Evolutionary conservation across 306 rosid species (phyloP), one percentile per base, ranked within the genome.

Genomic region (Cicer arietinum): DNA sequence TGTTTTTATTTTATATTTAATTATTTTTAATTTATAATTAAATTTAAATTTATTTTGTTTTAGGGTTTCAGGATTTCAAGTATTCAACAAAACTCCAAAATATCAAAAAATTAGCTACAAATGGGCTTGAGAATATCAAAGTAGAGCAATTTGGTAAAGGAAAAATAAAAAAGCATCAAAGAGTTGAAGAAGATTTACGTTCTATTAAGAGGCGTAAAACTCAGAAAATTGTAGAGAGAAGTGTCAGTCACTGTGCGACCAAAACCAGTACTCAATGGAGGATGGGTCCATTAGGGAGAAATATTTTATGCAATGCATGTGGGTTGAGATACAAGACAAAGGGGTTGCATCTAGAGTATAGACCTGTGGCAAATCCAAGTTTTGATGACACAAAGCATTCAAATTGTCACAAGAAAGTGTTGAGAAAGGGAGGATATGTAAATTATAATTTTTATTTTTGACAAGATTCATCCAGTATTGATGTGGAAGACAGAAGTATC

Each of bases 251-350:
- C 8, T 77, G 82, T 18, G 64, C 48, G 11, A 10, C 20, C 2
- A 73, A 17, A 35, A 1, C 16, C 5, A 82, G 82, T 0, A 79
- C 80, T n/a, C 76, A 64, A 5, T 82, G 86, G 86, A 77, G 85
- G 45, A 4, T 8, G 0, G 86, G 86, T 22, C 82, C 86, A 0
- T 11, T 58, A 13, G 77, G 86, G 3, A 46, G 63, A 7, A 78
- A 82, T 13, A 72, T 77, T 1, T 25, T 82, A 1, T 82, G 86
- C 51, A 82, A 82, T 39, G 80, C 86, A 0, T 82, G 83, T 68
- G 83, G 86, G 0, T 63, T 82, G 4, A 1, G 79, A 57, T 82
- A 39, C 30, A 77, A 72, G 25, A 67, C 68, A 1, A 71, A 79
- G 0, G 44, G 53, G 7, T 66, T 82, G 16, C 10, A 56, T 1